Percentiles rank a stretch among this genome's conserved stretches.
These are phyloP conservation scores for Phytophthora palmivora DNA, from an alignment of 352 stramenopile genomes.

Conservation along the genomic window DNA sequence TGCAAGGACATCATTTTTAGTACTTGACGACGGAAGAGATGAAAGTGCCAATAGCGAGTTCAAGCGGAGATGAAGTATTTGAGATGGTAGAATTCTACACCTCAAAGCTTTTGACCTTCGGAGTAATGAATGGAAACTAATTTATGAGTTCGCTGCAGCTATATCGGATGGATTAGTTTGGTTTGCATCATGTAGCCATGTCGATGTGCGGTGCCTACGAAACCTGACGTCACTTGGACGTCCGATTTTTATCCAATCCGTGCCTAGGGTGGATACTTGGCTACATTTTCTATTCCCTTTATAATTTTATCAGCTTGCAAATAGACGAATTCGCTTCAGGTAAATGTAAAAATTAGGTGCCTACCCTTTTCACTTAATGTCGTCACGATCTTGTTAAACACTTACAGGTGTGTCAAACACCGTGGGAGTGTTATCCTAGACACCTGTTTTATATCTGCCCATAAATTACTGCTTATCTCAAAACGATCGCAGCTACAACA, in stretches of 20 bases:
- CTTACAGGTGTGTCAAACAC: neutral
- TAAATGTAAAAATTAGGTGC: neutral
- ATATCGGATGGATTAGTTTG: neutral
- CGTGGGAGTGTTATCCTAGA: too few relatives aligned
- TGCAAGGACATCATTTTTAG: constrained; percentile 11
- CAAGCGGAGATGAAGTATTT: constrained; percentile 23
- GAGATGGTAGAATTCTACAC: neutral
- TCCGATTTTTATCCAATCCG: constrained; percentile 18
- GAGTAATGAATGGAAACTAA: constrained; percentile 47
- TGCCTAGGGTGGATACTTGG: constrained; percentile 20
- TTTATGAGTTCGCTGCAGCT: constrained; percentile 46
- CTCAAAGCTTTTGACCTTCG: constrained; percentile 1
- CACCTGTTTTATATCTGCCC: neutral
- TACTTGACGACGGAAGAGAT: constrained; percentile 6
- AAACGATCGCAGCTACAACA: too few relatives aligned
- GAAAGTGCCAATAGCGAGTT: constrained; percentile 17
- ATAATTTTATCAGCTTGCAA: neutral
- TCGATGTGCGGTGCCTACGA: constrained; percentile 5
- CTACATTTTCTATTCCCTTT: constrained; percentile 6
- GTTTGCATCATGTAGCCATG: constrained; percentile 13
- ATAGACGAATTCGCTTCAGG: neutral
- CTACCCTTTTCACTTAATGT: neutral
- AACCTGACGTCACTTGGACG: neutral
- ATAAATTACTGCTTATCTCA: too few relatives aligned
- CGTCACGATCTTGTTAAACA: neutral